phyloP scores from a whole-genome alignment of 2,329 filamentous ascomycete species.

The Exophiala aquamarina region DNA sequence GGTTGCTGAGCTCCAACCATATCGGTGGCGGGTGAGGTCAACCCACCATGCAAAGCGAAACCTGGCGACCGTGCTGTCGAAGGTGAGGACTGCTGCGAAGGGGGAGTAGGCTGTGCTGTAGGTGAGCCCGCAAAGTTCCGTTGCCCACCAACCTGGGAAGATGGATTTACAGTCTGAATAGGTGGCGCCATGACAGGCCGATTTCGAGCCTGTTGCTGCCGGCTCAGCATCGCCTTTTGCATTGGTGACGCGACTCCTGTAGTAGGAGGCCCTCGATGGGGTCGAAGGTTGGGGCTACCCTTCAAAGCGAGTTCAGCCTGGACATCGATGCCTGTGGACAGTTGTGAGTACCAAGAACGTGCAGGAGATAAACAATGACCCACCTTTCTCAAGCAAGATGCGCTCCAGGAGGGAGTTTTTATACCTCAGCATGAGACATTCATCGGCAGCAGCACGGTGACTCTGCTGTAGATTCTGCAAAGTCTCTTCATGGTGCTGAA shows the following conservation, averaged over 20 bases:
- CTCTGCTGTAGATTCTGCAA: slow-evolving; percentile 90
- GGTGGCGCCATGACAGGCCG: slow-evolving; percentile 28
- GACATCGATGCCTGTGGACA: slow-evolving; percentile 79
- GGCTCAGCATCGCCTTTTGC: slow-evolving; percentile 77
- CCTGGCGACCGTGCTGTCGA: slow-evolving; percentile 62
- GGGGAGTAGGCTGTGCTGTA: slow-evolving; percentile 68
- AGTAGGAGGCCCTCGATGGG: slow-evolving; percentile 57
- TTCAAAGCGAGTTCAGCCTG: slow-evolving; percentile 93
- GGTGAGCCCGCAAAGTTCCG: slow-evolving; percentile 28
- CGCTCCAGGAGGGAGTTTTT: slow-evolving; percentile 96
- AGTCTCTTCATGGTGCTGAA: slow-evolving; percentile 94
- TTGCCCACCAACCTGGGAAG: slow-evolving; percentile 30
- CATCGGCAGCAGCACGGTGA: slow-evolving; percentile 90
- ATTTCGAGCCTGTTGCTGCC: slow-evolving; percentile 54
- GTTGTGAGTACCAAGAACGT: not conserved
- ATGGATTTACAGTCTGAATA: slow-evolving; percentile 37
- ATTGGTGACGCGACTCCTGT: slow-evolving; percentile 73
- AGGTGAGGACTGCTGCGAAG: slow-evolving; percentile 73
- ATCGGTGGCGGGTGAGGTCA: slow-evolving; percentile 62
- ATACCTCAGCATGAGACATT: slow-evolving; percentile 96
- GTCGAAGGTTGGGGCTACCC: slow-evolving; percentile 74
- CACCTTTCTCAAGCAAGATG: slow-evolving; percentile 94
- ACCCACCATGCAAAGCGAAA: slow-evolving; percentile 59
- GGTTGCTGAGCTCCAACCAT: slow-evolving; percentile 51
- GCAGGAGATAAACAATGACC: not conserved